Percentiles rank a stretch among this genome's conserved stretches.
phyloP scores from a whole-genome alignment of 106 monocot genomes.

The Apostasia shenzhenica region DNA sequence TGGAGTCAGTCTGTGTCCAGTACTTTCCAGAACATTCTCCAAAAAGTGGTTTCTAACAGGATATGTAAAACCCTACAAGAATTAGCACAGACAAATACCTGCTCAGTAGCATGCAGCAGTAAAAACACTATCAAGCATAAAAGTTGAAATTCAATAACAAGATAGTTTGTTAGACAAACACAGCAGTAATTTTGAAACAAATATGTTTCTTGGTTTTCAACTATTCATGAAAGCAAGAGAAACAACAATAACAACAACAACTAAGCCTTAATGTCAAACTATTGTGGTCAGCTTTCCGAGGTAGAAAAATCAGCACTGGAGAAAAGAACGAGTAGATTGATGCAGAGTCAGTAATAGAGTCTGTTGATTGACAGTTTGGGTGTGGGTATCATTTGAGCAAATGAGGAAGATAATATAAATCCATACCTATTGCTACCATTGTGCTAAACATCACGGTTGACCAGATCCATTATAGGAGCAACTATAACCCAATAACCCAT shows the following conservation, averaged over 20 bases:
- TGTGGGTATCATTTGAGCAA: too few relatives aligned
- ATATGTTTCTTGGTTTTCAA: neutral
- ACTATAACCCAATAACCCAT: too few relatives aligned
- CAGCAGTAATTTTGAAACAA: neutral
- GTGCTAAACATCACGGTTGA: too few relatives aligned
- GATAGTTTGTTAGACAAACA: neutral
- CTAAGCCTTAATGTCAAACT: too few relatives aligned
- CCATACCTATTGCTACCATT: too few relatives aligned
- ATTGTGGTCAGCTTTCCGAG: too few relatives aligned
- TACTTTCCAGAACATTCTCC: conserved; percentile 82
- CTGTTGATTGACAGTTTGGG: too few relatives aligned
- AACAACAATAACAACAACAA: neutral
- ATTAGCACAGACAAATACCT: neutral
- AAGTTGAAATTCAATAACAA: neutral
- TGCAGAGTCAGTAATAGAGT: too few relatives aligned
- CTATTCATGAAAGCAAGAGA: neutral
- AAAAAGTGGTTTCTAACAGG: conserved; percentile 87
- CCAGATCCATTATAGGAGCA: too few relatives aligned
- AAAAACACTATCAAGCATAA: neutral
- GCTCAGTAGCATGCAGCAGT: neutral
- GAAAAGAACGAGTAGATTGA: too few relatives aligned
- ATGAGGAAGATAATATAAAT: too few relatives aligned
- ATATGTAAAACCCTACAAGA: conserved; percentile 84
- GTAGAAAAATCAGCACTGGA: too few relatives aligned
- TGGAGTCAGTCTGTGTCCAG: conserved; percentile 82